A percentile compares a stretch with the other conserved stretches of the same genome.
Evolutionary conservation across 768 basidiomycete genomes (phyloP).

Genomic region (Neoboletus brunneissimus): DNA sequence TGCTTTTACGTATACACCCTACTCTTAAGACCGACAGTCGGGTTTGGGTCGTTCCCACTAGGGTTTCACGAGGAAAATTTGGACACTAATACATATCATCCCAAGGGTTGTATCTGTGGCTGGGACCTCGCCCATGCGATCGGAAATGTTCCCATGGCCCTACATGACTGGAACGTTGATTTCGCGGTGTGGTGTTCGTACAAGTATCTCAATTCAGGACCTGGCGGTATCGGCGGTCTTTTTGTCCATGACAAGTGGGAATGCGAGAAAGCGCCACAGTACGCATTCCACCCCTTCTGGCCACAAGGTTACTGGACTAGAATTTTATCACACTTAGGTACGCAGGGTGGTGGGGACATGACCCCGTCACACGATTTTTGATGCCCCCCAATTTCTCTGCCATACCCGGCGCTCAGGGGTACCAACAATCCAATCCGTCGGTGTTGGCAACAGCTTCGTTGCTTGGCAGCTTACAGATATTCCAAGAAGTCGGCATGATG

Average conservation of each 20-base stretch:
- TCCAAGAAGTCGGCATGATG: conserved; percentile 79
- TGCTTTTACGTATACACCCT: conserved; percentile 27
- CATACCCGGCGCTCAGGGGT: conserved; percentile 88
- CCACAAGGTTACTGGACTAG: conserved; percentile 2
- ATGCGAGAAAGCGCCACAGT: conserved; percentile 60
- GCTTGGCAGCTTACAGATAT: conserved; percentile 77
- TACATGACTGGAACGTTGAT: conserved; percentile 94
- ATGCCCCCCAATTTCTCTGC: conserved; percentile 86
- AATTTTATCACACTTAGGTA: conserved; percentile 47
- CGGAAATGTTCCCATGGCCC: conserved; percentile 85
- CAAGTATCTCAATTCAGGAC: conserved; percentile 96
- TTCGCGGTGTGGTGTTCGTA: conserved; percentile 99
- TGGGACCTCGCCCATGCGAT: conserved; percentile 97
- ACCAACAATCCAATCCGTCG: conserved; percentile 94
- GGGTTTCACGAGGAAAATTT: conserved; percentile 7
- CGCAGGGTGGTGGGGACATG: conserved; percentile 99
- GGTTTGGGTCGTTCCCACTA: conserved; percentile 8
- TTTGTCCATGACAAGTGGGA: conserved; percentile 87
- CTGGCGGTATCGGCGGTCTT: conserved; percentile 94
- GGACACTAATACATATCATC: conserved; percentile 13
- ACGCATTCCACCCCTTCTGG: conserved; percentile 26
- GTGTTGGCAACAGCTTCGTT: conserved; percentile 77
- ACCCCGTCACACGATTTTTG: conserved; percentile 78
- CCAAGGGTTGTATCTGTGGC: conserved; percentile 89
- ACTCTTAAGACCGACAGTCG: conserved; percentile 5